Evolutionary conservation across 2,329 filamentous ascomycete species (phyloP), one percentile per base, ranked within the genome.

Genomic region (Fusarium albosuccineum): DNA sequence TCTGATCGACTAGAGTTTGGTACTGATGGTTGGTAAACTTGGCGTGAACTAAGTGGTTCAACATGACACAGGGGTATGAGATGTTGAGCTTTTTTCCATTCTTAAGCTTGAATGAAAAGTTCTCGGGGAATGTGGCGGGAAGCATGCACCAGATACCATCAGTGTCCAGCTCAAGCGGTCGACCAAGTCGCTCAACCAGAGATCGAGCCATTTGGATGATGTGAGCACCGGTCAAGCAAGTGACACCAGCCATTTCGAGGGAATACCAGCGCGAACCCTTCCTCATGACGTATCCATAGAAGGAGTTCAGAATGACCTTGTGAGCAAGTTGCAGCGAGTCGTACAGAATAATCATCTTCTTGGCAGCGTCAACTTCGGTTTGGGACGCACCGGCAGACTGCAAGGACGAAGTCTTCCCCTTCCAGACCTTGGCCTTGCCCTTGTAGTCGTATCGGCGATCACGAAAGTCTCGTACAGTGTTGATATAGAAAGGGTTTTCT

Each of bases 91-190:
- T 99, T 85, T 98, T 99, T 70, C 96, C 96, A 72, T 94, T 97
- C 79, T 95, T 97, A 70, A 97, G 81, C 74, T 92, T 97, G 83
- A 99, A 98, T 0, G 89, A 85, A 74, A 97, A 97, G 79, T 99
- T 97, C 75, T 99, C 96, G 0, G 96, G 96, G 73, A 99, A 99
- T 0, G 93, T 96, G 1, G 93, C 95, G 0, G 96, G 96, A 72
- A 99, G 85, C 87, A 99, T 99, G 81, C 96, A 99, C 97, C 96
- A 99, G 74, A 99, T 99, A 87, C 97, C 96, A 76, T 99, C 96
- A 3, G 96, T 99, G 78, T 99, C 96, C 49, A 99, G 85, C 78
- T 99, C 96, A 53, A 99, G 84, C 0, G 96, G 96, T 58, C 96
- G 88, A 26, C 96, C 96, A 37, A 99, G 92, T 8, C 96, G 88